Evolutionary conservation across 169 alveolate genomes (phyloP).

Genomic region (Eimeria falciformis): DNA sequence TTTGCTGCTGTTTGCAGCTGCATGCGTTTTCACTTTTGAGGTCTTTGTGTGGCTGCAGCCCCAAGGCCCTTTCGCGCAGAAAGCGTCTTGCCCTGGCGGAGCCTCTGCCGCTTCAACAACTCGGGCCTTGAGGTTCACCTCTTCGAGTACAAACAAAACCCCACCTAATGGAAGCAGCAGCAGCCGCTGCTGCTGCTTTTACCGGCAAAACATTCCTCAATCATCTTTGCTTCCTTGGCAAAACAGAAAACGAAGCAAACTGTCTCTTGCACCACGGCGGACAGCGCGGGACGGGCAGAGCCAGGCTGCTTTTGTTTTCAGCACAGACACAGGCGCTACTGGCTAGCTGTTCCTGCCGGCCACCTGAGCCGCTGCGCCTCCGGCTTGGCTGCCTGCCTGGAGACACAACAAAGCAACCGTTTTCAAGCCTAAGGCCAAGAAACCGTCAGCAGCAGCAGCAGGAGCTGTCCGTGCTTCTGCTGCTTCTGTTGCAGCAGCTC

Average conservation of each 20-base stretch:
- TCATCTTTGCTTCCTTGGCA: too few relatives aligned
- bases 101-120: constrained; percentile 37
- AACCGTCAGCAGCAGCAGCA: neutral
- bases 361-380: too few relatives aligned
- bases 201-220: too few relatives aligned
- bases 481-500: neutral
- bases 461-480: neutral
- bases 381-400: too few relatives aligned
- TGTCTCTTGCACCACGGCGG: too few relatives aligned
- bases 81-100: constrained; percentile 20
- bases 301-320: too few relatives aligned
- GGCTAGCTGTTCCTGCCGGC: too few relatives aligned
- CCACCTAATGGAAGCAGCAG: neutral
- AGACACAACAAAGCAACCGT: neutral
- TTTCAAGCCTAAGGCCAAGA: too few relatives aligned
- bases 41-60: constrained; percentile 35
- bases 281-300: too few relatives aligned
- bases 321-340: too few relatives aligned
- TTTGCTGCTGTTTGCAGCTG: neutral
- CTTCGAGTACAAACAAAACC: constrained; percentile 13
- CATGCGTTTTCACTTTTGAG: too few relatives aligned
- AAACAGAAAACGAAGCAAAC: too few relatives aligned
- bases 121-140: constrained; percentile 57
- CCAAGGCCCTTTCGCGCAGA: constrained; percentile 19
- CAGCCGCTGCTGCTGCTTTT: neutral